Evolutionary conservation across 176 grass and related monocot genomes (phyloP).

Genomic region (Dactylis glomerata): DNA sequence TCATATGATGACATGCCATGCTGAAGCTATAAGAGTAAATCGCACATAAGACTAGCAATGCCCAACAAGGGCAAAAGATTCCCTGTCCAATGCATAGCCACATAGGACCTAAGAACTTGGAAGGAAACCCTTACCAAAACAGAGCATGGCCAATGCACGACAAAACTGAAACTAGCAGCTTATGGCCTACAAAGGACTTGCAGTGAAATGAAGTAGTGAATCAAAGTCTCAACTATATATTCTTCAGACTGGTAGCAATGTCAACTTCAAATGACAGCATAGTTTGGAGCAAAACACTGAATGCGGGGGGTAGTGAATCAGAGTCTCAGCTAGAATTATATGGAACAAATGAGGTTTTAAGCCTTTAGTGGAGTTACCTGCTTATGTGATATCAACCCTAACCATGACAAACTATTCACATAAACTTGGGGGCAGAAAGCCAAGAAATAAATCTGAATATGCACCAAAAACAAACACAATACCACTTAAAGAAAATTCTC

Average conservation of each 20-base stretch:
- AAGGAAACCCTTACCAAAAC: neutral
- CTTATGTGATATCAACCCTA: neutral
- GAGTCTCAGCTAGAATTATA: neutral
- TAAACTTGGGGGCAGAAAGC: neutral
- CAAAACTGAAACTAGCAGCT: neutral
- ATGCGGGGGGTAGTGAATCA: neutral
- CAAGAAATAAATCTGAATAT: neutral
- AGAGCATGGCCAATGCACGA: neutral
- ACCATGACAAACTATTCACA: neutral
- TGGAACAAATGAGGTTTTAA: neutral
- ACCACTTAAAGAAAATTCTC: neutral
- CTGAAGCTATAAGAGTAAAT: neutral
- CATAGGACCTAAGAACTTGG: neutral
- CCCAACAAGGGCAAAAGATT: neutral
- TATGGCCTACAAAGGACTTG: neutral
- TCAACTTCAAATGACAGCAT: neutral
- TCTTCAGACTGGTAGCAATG: neutral
- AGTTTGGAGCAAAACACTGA: neutral
- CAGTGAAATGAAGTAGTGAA: neutral
- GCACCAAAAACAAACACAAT: neutral
- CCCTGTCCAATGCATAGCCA: neutral
- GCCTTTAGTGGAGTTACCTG: neutral
- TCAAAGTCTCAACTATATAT: neutral
- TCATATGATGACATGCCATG: neutral
- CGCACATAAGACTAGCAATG: neutral